Percentiles rank a stretch among this genome's conserved stretches.
Conservation (phyloP, 2,329 filamentous ascomycete species). For the Aspergillus aculeatinus region DNA sequence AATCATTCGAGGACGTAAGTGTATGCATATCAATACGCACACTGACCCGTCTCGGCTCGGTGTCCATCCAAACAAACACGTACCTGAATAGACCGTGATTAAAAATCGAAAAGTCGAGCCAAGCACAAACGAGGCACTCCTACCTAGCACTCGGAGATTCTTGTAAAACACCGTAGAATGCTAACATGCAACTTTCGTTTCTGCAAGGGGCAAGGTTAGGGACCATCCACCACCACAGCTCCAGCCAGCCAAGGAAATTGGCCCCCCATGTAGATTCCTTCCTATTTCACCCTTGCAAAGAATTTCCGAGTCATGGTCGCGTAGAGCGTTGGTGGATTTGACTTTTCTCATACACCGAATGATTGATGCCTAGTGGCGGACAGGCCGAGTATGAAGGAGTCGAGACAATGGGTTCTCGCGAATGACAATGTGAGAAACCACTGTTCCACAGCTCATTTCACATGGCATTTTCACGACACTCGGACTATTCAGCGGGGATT, state of each 20-base stretch:
- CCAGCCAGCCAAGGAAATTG: not conserved
- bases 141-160: conserved; percentile 1
- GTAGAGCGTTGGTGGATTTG: not conserved
- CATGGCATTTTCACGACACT: not conserved
- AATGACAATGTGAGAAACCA: not conserved
- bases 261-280: conserved; percentile 1
- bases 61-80: conserved; percentile 5
- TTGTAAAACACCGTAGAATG: conserved; percentile 3
- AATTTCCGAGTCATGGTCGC: not conserved
- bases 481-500: not conserved
- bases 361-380: not conserved
- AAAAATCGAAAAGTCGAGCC: conserved; percentile 1
- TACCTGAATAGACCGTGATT: not conserved
- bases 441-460: not conserved
- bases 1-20: not conserved
- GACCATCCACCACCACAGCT: not conserved
- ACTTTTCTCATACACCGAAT: not conserved
- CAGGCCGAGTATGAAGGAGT: conserved; percentile 3
- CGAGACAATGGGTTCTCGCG: not conserved
- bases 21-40: not conserved
- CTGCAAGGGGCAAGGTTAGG: conserved; percentile 4
- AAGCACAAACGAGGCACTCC: not conserved
- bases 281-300: not conserved
- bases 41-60: not conserved
- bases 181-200: not conserved